Conservation (phyloP, 2,329 filamentous ascomycete species). For the Ophiostoma ips region DNA sequence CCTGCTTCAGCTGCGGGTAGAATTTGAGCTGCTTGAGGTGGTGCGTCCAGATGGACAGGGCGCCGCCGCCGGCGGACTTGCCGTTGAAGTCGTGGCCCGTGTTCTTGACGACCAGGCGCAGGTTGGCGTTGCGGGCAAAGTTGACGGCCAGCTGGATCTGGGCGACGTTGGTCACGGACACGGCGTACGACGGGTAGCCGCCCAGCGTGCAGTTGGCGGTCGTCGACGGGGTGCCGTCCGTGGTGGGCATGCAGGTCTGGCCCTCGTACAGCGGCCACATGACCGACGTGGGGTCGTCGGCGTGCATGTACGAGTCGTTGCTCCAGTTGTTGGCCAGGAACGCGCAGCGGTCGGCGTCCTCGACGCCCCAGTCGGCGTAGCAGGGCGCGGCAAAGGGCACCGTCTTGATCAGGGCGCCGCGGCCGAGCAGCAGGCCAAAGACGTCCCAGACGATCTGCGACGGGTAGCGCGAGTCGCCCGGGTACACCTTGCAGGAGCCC, state of each 20-base stretch:
- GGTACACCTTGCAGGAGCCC: slow-evolving; percentile 17
- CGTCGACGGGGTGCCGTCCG: no score
- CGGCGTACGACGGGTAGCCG: slow-evolving; percentile 28
- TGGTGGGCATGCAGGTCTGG: slow-evolving; percentile 22
- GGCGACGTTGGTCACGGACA: slow-evolving; percentile 27
- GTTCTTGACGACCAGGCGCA: slow-evolving; percentile 36
- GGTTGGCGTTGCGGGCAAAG: slow-evolving; percentile 30
- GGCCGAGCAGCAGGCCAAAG: slow-evolving; percentile 36
- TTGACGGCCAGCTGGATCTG: slow-evolving; percentile 34
- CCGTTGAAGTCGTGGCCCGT: slow-evolving; percentile 38
- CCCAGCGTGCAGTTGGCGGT: slow-evolving; percentile 20
- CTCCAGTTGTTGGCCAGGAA: slow-evolving; percentile 23
- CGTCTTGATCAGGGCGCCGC: slow-evolving; percentile 35
- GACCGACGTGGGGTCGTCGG: slow-evolving; percentile 25
- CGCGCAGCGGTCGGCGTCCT: slow-evolving; percentile 27
- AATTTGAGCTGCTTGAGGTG: slow-evolving; percentile 24
- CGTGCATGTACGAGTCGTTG: slow-evolving; percentile 20
- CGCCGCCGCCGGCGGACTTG: slow-evolving; percentile 24
- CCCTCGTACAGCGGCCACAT: slow-evolving; percentile 28
- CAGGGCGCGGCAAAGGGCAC: slow-evolving; percentile 38
- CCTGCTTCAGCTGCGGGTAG: slow-evolving; percentile 27
- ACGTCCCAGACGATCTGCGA: slow-evolving; percentile 27
- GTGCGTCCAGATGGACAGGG: slow-evolving; percentile 24
- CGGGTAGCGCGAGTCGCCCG: slow-evolving; percentile 43
- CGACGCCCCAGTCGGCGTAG: slow-evolving; percentile 31